Percentiles rank a stretch among this genome's conserved stretches.
phyloP scores from a whole-genome alignment of 2,329 filamentous ascomycete genomes.

The Monosporascus sp. region DNA sequence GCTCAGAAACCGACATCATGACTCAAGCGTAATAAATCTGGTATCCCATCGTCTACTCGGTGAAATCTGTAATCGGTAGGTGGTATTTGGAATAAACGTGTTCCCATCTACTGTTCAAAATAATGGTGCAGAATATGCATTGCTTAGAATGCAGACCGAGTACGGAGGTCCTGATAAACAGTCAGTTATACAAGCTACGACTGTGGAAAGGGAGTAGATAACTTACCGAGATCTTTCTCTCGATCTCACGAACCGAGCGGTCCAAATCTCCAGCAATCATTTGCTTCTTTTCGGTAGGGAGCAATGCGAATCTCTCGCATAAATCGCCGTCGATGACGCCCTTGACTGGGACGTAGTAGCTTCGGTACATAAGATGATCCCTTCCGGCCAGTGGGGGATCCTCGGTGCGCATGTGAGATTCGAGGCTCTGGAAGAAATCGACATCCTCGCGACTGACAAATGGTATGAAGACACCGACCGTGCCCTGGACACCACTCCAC shows the following conservation, averaged over 20 bases:
- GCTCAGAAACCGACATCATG: too few species aligned
- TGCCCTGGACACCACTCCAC: slow-evolving; percentile 93
- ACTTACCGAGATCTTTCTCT: slow-evolving; percentile 80
- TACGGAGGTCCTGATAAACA: slow-evolving; percentile 46
- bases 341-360: slow-evolving; percentile 95
- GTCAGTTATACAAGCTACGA: slow-evolving; percentile 16
- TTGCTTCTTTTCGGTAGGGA: slow-evolving; percentile 85
- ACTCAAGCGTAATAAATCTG: too few species aligned
- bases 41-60: too few species aligned
- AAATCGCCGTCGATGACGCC: slow-evolving; percentile 95
- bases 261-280: slow-evolving; percentile 93
- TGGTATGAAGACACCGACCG: slow-evolving; percentile 86
- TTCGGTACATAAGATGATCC: slow-evolving; percentile 91
- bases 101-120: too few species aligned
- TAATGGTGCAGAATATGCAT: slow-evolving; percentile 3
- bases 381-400: slow-evolving; percentile 84
- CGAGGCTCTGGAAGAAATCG: slow-evolving; percentile 94
- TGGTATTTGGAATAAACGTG: too few species aligned
- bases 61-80: too few species aligned
- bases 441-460: slow-evolving; percentile 90
- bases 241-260: slow-evolving; percentile 84
- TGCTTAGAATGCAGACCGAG: slow-evolving; percentile 51
- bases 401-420: slow-evolving; percentile 79
- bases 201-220: not conserved
- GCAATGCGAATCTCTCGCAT: slow-evolving; percentile 81